phyloP scores from a whole-genome alignment of 495 filamentous ascomycete species.

The Neurospora sp. region DNA sequence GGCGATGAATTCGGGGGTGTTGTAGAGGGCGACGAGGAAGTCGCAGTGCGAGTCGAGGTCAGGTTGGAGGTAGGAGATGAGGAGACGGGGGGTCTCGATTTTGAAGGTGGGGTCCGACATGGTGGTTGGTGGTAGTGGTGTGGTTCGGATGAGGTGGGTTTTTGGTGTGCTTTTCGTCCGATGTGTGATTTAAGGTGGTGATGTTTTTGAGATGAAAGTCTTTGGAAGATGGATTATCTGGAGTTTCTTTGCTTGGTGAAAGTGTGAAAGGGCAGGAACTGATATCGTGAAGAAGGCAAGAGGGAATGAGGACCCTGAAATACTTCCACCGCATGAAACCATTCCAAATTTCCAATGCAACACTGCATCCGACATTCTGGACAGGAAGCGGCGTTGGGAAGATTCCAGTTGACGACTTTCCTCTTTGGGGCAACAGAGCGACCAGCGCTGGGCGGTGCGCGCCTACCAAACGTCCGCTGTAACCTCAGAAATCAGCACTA shows the following conservation, averaged over 20 bases:
- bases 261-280: not conserved
- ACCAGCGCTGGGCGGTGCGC: not conserved
- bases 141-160: not conserved
- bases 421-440: not conserved
- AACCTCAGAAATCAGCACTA: not conserved
- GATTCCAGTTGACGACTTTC: not conserved
- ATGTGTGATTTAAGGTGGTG: not conserved
- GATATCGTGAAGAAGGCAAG: not conserved
- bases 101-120: constrained; percentile 15
- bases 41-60: constrained; percentile 19
- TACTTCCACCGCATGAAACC: not conserved
- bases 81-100: constrained; percentile 25
- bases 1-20: constrained; percentile 22
- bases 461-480: not conserved
- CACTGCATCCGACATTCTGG: not conserved
- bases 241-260: not conserved
- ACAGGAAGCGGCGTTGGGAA: not conserved
- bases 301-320: not conserved
- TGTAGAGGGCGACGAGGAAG: constrained; percentile 29
- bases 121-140: not conserved
- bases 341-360: not conserved
- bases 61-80: constrained; percentile 23
- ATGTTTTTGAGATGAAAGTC: not conserved
- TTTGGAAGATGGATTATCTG: not conserved
- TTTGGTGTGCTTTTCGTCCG: not conserved